Evolutionary conservation across 169 alveolate genomes (phyloP).

Genomic region (Plasmodium reichenowi): DNA sequence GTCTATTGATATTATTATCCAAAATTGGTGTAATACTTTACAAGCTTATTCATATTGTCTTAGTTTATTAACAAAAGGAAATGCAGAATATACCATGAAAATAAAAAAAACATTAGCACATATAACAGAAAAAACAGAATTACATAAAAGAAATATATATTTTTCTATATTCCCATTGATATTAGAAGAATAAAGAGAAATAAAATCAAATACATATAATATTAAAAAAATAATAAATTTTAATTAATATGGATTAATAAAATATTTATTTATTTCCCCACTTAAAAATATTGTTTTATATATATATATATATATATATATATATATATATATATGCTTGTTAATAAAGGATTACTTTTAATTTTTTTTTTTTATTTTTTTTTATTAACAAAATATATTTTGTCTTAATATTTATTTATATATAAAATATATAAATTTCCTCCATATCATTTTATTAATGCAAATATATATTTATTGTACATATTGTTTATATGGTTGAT

Average conservation of each 20-base stretch:
- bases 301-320: neutral
- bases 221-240: neutral
- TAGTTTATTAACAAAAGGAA: slow-evolving; percentile 58
- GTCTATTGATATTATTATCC: slow-evolving; percentile 71
- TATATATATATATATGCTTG: neutral
- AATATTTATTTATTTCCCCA: neutral
- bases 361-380: no score
- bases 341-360: no score
- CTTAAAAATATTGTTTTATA: neutral
- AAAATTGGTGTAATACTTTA: slow-evolving; percentile 74
- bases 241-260: neutral
- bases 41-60: slow-evolving; percentile 73
- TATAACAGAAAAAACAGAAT: slow-evolving; percentile 45
- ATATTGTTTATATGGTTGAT: no score
- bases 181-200: slow-evolving; percentile 36
- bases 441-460: neutral
- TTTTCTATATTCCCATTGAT: slow-evolving; percentile 71
- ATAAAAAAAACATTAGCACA: slow-evolving; percentile 32
- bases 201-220: neutral
- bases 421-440: neutral
- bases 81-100: slow-evolving; percentile 59
- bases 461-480: no score
- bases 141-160: slow-evolving; percentile 44
- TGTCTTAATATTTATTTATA: no score
- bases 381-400: no score